These are phyloP conservation scores for Xylaria bambusicola DNA, from an alignment of 495 filamentous ascomycete genomes.

Conservation along the genomic window DNA sequence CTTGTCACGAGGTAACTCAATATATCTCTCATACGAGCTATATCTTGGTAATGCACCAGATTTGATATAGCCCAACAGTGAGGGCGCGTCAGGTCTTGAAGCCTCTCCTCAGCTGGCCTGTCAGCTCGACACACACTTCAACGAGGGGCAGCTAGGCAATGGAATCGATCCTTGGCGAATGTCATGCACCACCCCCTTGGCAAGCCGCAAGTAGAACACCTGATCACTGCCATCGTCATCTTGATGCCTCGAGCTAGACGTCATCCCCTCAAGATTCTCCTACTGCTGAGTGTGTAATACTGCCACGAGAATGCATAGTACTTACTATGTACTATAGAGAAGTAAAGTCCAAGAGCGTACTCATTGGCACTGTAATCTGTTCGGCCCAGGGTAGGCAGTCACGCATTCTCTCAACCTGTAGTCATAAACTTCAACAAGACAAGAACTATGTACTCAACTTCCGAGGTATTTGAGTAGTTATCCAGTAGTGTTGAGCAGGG, in stretches of 20 bases:
- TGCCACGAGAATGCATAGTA: too few species aligned
- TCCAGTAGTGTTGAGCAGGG: too few species aligned
- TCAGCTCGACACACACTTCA: slow-evolving; percentile 15
- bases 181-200: slow-evolving; percentile 14
- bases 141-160: not conserved
- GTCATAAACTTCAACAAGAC: too few species aligned
- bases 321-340: too few species aligned
- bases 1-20: slow-evolving; percentile 1
- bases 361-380: too few species aligned
- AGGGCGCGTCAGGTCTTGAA: slow-evolving; percentile 12
- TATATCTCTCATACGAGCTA: slow-evolving; percentile 7
- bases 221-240: not conserved
- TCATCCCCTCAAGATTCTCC: not conserved
- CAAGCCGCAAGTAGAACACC: not conserved
- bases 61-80: not conserved
- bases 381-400: too few species aligned
- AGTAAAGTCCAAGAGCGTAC: too few species aligned
- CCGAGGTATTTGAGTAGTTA: too few species aligned
- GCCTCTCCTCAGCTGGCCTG: slow-evolving; percentile 16
- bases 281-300: too few species aligned
- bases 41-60: not conserved
- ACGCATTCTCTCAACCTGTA: too few species aligned
- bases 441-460: too few species aligned
- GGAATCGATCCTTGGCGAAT: slow-evolving; percentile 13
- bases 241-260: not conserved